Conservation (phyloP, 2,329 filamentous ascomycete genomes). For the Scedosporium apiospermum region DNA sequence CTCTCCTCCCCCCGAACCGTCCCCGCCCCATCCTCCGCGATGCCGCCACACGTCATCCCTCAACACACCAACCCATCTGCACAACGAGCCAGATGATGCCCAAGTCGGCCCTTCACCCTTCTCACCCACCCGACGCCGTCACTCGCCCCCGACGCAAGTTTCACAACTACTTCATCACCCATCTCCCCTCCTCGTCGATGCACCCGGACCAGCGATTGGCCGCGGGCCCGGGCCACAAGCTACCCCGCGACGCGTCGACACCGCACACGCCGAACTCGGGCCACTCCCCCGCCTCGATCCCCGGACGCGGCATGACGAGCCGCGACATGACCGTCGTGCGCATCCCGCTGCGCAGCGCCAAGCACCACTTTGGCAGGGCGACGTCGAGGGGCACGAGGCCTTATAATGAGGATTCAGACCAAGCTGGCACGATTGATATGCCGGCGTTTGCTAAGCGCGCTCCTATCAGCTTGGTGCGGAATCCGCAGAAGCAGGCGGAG, state of each 20-base stretch:
- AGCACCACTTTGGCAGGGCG: slow-evolving; percentile 86
- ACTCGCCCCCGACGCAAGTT: slow-evolving; percentile 44
- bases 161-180: slow-evolving; percentile 95
- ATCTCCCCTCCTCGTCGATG: slow-evolving; percentile 84
- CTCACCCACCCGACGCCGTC: background rate
- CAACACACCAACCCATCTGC: slow-evolving; percentile 1
- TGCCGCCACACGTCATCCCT: background rate
- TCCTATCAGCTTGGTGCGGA: slow-evolving; percentile 47
- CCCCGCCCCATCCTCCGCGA: slow-evolving; percentile 57
- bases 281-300: slow-evolving; percentile 46
- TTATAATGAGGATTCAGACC: slow-evolving; percentile 90
- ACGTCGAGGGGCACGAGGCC: slow-evolving; percentile 72
- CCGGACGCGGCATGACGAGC: slow-evolving; percentile 47
- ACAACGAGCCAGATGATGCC: background rate
- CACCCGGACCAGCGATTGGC: slow-evolving; percentile 70
- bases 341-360: slow-evolving; percentile 85
- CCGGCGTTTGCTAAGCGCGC: slow-evolving; percentile 83
- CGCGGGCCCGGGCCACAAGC: slow-evolving; percentile 65
- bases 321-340: slow-evolving; percentile 88
- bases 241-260: slow-evolving; percentile 74
- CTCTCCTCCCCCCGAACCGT: slow-evolving; percentile 21
- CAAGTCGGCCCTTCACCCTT: background rate
- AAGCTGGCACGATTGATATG: slow-evolving; percentile 87
- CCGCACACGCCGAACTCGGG: slow-evolving; percentile 56
- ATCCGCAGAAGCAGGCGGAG: slow-evolving; percentile 40